phyloP scores from a whole-genome alignment of 495 filamentous ascomycete genomes.

The Aspergillus kassunensis region DNA sequence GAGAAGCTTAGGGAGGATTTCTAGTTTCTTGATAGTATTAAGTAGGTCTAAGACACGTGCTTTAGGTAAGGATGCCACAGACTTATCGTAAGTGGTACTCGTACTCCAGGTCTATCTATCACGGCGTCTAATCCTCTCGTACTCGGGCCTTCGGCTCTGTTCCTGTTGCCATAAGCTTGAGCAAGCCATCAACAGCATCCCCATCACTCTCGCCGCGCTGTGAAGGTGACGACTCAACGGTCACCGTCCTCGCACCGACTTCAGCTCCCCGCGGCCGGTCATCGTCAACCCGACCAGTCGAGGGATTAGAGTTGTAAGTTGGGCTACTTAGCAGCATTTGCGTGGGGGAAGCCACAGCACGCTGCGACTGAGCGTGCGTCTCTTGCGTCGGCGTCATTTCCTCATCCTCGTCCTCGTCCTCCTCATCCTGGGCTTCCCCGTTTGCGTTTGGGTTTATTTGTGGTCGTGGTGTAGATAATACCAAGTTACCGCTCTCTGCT shows the following conservation, averaged over 20 bases:
- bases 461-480: slow-evolving; percentile 19
- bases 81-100: slow-evolving; percentile 11
- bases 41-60: too few species aligned
- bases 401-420: slow-evolving; percentile 13
- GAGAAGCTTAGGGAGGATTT: too few species aligned
- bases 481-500: slow-evolving; percentile 13
- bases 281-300: slow-evolving; percentile 10
- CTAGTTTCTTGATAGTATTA: too few species aligned
- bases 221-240: slow-evolving; percentile 11
- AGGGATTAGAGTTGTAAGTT: slow-evolving; percentile 22
- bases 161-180: slow-evolving; percentile 37
- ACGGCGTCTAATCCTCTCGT: neutral
- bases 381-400: slow-evolving; percentile 20
- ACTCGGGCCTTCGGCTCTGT: slow-evolving; percentile 15
- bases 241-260: too few species aligned
- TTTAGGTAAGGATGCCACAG: neutral
- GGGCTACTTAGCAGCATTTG: slow-evolving; percentile 34
- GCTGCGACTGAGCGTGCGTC: slow-evolving; percentile 14
- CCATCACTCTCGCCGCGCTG: slow-evolving; percentile 23
- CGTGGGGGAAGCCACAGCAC: slow-evolving; percentile 25
- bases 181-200: slow-evolving; percentile 40
- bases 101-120: slow-evolving; percentile 6
- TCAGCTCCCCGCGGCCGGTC: neutral
- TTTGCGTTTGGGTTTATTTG: slow-evolving; percentile 25
- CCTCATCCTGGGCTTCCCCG: neutral